phyloP scores from a whole-genome alignment of 2,329 filamentous ascomycete species.

The Fusarium denticulatum region DNA sequence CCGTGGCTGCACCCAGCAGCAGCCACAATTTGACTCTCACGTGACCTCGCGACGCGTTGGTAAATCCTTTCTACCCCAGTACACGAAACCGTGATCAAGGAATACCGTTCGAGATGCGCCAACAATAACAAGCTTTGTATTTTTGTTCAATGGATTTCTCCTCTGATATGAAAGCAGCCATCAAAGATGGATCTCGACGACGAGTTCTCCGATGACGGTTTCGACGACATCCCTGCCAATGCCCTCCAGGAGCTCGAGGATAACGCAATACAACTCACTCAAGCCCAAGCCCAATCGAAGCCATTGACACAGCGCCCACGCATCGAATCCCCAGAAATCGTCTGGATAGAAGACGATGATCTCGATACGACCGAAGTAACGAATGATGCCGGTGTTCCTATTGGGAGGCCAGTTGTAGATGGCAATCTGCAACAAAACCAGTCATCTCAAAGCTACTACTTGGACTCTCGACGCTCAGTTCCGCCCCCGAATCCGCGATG shows the following conservation, averaged over 20 bases:
- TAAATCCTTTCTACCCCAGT: not conserved
- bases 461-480: constrained; percentile 40
- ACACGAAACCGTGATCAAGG: constrained; percentile 13
- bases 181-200: constrained; percentile 60
- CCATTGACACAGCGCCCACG: constrained; percentile 35
- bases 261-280: constrained; percentile 70
- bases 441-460: constrained; percentile 35
- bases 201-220: constrained; percentile 71
- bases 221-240: constrained; percentile 68
- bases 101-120: not conserved
- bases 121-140: not conserved
- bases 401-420: constrained; percentile 50
- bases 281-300: constrained; percentile 47
- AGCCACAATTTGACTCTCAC: constrained; percentile 22
- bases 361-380: constrained; percentile 68
- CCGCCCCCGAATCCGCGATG: constrained; percentile 52
- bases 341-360: constrained; percentile 65
- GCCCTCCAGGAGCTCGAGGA: constrained; percentile 71
- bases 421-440: constrained; percentile 49
- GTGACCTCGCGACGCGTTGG: constrained; percentile 46
- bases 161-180: constrained; percentile 7
- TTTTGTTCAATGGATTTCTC: constrained; percentile 39
- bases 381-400: constrained; percentile 56
- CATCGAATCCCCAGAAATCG: constrained; percentile 49
- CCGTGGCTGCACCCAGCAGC: not conserved